phyloP scores from a whole-genome alignment of 768 basidiomycete species.

The Agaricus sinodeliciosus region DNA sequence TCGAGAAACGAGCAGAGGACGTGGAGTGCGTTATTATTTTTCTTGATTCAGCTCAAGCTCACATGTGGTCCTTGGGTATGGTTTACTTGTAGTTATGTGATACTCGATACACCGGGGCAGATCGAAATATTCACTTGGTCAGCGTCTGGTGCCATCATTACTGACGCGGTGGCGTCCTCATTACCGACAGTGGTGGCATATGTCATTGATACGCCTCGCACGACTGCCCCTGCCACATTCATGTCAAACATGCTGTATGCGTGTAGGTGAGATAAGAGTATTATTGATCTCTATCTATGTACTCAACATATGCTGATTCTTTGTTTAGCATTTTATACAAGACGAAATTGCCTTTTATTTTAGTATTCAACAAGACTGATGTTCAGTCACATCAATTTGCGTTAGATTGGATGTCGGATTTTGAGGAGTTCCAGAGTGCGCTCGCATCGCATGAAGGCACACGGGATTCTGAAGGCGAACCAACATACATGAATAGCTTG shows the following conservation, averaged over 20 bases:
- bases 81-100: conserved; percentile 62
- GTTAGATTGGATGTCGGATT: conserved; percentile 97
- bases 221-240: conserved; percentile 92
- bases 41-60: background rate
- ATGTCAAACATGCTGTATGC: conserved; percentile 99
- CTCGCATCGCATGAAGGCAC: conserved; percentile 64
- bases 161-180: conserved; percentile 90
- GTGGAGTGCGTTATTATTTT: conserved; percentile 64
- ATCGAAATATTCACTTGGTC: conserved; percentile 99
- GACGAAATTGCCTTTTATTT: conserved; percentile 92
- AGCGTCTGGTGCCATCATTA: conserved; percentile 97
- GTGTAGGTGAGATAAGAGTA: conserved; percentile 60
- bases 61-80: too few relatives aligned
- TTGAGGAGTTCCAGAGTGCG: conserved; percentile 90
- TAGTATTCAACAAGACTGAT: conserved; percentile 99
- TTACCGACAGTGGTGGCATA: conserved; percentile 95
- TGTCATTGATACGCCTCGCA: conserved; percentile 94
- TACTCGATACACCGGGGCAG: conserved; percentile 96
- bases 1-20: conserved; percentile 84
- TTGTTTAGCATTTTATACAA: conserved; percentile 85
- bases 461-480: conserved; percentile 79
- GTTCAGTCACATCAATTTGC: conserved; percentile 88
- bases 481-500: conserved; percentile 95
- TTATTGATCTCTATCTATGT: background rate
- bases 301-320: conserved; percentile 6